A percentile compares a stretch with the other conserved stretches of the same genome.
These are phyloP conservation scores for Primulina huaijiensis DNA, from an alignment of 257 asterid species.

Conservation along the genomic window DNA sequence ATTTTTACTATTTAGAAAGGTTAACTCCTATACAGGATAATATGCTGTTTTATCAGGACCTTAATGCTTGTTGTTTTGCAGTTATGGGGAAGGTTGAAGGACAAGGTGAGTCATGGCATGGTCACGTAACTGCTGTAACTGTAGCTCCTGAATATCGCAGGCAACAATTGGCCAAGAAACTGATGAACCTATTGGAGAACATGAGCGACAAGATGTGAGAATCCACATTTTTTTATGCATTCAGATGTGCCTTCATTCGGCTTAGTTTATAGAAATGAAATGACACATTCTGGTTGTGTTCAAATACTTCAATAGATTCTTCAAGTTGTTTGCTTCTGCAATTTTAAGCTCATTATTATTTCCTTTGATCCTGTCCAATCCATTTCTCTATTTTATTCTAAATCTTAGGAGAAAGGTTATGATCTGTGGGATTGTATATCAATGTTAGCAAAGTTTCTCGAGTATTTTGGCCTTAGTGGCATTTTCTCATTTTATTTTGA, in stretches of 20 bases:
- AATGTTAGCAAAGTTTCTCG: not conserved
- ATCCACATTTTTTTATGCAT: not conserved
- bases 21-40: not conserved
- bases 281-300: not conserved
- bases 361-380: not conserved
- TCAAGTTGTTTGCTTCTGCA: not conserved
- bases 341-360: too few species aligned
- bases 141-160: slow-evolving; percentile 93
- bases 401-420: not conserved
- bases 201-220: slow-evolving; percentile 88
- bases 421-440: not conserved
- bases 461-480: not conserved
- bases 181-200: slow-evolving; percentile 88
- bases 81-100: slow-evolving; percentile 99
- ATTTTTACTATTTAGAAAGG: too few species aligned
- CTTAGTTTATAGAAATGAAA: not conserved
- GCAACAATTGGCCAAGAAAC: slow-evolving; percentile 91
- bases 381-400: not conserved
- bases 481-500: not conserved
- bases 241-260: not conserved
- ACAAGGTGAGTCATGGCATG: slow-evolving; percentile 99
- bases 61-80: slow-evolving; percentile 29
- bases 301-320: not conserved
- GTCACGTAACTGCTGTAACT: slow-evolving; percentile 94
- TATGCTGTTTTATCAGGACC: not conserved